Evolutionary conservation across 2,329 filamentous ascomycete species (phyloP).

Genomic region (Madurella mycetomatis): DNA sequence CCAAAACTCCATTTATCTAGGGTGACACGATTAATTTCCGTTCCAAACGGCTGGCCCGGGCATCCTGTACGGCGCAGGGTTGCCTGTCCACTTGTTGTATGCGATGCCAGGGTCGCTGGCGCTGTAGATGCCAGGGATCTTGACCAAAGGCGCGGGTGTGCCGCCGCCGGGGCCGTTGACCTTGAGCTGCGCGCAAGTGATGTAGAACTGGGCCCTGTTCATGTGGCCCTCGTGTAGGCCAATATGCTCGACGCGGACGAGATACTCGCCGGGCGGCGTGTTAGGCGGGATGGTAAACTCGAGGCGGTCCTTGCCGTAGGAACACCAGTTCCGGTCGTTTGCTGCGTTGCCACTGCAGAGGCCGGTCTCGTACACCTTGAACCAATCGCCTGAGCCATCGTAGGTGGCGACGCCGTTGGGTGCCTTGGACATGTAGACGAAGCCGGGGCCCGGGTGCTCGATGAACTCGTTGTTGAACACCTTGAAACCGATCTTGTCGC

Average conservation of each 20-base stretch:
- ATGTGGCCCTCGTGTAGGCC: slow-evolving; percentile 39
- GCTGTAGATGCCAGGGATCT: slow-evolving; percentile 48
- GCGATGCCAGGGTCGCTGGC: slow-evolving; percentile 42
- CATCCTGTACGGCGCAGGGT: slow-evolving; percentile 16
- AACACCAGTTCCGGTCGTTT: slow-evolving; percentile 26
- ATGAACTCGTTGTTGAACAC: slow-evolving; percentile 47
- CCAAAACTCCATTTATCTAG: not conserved
- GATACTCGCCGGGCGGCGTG: slow-evolving; percentile 40
- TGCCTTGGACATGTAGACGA: slow-evolving; percentile 42
- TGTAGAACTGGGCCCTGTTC: slow-evolving; percentile 37
- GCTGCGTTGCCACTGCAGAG: slow-evolving; percentile 24
- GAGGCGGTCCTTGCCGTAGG: slow-evolving; percentile 27
- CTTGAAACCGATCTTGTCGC: slow-evolving; percentile 47
- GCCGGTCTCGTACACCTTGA: slow-evolving; percentile 30
- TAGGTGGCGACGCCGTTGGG: slow-evolving; percentile 28
- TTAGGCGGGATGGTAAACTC: slow-evolving; percentile 36
- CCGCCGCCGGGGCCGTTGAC: slow-evolving; percentile 36
- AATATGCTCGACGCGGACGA: slow-evolving; percentile 44
- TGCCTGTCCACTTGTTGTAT: slow-evolving; percentile 21
- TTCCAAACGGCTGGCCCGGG: slow-evolving; percentile 17
- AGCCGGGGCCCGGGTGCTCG: slow-evolving; percentile 41
- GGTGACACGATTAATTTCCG: slow-evolving; percentile 11
- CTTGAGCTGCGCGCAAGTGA: slow-evolving; percentile 42
- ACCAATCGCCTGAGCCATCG: slow-evolving; percentile 30
- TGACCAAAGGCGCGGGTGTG: slow-evolving; percentile 34